Evolutionary conservation across 192 early-diverging fungal species (phyloP).

Genomic region (Blastocladiella britannica): DNA sequence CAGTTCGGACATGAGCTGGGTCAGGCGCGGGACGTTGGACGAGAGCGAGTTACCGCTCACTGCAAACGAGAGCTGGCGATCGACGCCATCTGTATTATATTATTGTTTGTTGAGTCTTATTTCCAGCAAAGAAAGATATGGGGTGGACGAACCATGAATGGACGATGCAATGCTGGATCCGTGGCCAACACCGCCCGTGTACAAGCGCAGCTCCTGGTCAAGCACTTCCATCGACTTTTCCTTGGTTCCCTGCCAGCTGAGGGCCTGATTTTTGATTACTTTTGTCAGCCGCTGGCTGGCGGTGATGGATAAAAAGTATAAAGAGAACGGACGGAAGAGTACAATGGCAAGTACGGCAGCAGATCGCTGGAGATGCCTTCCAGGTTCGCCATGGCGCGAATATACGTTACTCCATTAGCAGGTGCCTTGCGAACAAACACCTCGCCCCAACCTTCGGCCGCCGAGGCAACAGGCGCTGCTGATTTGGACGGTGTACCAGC

Average conservation of each 20-base stretch:
- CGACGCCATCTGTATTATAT: constrained; percentile 24
- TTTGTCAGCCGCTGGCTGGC: too few relatives aligned
- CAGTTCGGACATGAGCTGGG: constrained; percentile 47
- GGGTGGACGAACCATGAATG: too few relatives aligned
- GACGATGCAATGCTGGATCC: too few relatives aligned
- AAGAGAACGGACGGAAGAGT: constrained; percentile 1
- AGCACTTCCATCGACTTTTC: constrained; percentile 44
- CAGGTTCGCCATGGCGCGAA: too few relatives aligned
- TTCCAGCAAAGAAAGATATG: too few relatives aligned
- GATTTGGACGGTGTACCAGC: too few relatives aligned
- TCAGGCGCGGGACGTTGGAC: constrained; percentile 51
- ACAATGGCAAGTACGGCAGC: constrained; percentile 6
- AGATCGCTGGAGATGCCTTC: constrained; percentile 2
- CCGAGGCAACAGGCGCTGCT: too few relatives aligned
- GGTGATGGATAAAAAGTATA: too few relatives aligned
- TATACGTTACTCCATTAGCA: constrained; percentile 39
- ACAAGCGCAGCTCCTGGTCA: constrained; percentile 63
- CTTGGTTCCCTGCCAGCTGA: constrained; percentile 20
- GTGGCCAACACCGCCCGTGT: constrained; percentile 82
- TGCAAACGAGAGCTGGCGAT: constrained; percentile 40
- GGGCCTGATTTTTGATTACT: too few relatives aligned
- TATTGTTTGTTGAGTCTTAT: too few relatives aligned
- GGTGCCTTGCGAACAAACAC: constrained; percentile 22
- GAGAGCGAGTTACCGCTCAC: constrained; percentile 46
- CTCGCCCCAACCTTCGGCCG: too few relatives aligned